A percentile compares a stretch with the other conserved stretches of the same genome.
Evolutionary conservation across 805 yeast genomes (phyloP).

Genomic region (Metschnikowia hibisci): DNA sequence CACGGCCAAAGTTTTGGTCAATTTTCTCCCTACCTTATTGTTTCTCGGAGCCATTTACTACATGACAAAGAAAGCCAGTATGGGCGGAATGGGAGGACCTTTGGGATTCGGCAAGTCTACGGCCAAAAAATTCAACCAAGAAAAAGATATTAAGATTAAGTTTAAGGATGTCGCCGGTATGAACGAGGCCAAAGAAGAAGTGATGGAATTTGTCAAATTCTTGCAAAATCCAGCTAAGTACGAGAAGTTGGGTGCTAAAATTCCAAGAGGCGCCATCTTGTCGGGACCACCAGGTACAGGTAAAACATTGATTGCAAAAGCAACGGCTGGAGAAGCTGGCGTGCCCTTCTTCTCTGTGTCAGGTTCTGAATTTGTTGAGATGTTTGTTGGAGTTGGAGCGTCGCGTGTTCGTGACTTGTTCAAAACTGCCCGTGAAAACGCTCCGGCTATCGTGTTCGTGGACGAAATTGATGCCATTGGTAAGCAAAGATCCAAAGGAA

Average conservation of each 20-base stretch:
- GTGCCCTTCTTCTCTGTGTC: slow-evolving; percentile 90
- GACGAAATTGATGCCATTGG: slow-evolving; percentile 98
- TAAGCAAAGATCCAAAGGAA: slow-evolving; percentile 70
- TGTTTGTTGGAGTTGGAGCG: slow-evolving; percentile 97
- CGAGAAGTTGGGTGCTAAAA: slow-evolving; percentile 86
- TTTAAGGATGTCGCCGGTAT: slow-evolving; percentile 94
- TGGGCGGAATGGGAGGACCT: slow-evolving; percentile 51
- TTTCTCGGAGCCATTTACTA: slow-evolving; percentile 87
- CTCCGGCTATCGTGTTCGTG: slow-evolving; percentile 86
- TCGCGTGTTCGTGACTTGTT: slow-evolving; percentile 90
- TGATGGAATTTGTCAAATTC: slow-evolving; percentile 91
- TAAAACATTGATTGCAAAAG: slow-evolving; percentile 87
- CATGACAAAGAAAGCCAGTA: slow-evolving; percentile 64
- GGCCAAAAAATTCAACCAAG: slow-evolving; percentile 79
- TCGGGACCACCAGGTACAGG: slow-evolving; percentile 98
- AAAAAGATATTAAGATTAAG: slow-evolving; percentile 73
- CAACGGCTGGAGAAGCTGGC: slow-evolving; percentile 96
- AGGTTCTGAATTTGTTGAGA: slow-evolving; percentile 94
- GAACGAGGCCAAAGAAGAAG: slow-evolving; percentile 91
- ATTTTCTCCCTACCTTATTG: slow-evolving; percentile 83
- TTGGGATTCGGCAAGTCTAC: slow-evolving; percentile 76
- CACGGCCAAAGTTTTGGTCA: slow-evolving; percentile 56
- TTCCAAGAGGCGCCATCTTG: slow-evolving; percentile 91
- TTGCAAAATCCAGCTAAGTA: slow-evolving; percentile 80
- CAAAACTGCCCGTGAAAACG: slow-evolving; percentile 82